Evolutionary conservation across 805 yeast genomes (phyloP).

Genomic region (Wickerhamomyces queroliae): DNA sequence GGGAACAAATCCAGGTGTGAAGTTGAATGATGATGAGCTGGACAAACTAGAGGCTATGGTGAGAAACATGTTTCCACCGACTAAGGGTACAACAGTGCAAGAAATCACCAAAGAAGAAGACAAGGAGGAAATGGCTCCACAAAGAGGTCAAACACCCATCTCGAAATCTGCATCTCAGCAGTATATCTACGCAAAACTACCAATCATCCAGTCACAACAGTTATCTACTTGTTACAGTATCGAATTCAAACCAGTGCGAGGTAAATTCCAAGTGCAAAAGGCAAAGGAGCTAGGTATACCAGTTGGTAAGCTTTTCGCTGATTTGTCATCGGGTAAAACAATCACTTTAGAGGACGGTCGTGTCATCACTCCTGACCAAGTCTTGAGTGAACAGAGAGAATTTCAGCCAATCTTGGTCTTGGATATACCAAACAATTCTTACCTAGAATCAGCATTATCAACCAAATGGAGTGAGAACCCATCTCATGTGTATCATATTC

Average conservation of each 20-base stretch:
- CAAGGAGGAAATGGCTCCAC: constrained; percentile 8
- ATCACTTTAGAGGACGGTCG: constrained; percentile 57
- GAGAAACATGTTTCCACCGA: constrained; percentile 52
- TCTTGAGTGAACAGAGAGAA: constrained; percentile 52
- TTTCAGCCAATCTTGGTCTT: constrained; percentile 61
- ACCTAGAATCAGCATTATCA: constrained; percentile 31
- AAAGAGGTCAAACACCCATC: too few relatives aligned
- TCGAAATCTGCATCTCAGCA: too few relatives aligned
- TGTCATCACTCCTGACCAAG: constrained; percentile 60
- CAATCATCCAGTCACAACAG: constrained; percentile 14
- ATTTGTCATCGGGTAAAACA: constrained; percentile 52
- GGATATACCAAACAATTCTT: constrained; percentile 60
- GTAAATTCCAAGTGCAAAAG: constrained; percentile 61
- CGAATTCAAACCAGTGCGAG: constrained; percentile 61
- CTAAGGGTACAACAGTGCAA: too few relatives aligned
- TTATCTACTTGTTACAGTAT: constrained; percentile 63
- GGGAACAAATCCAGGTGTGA: constrained; percentile 13
- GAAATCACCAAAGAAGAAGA: constrained; percentile 31
- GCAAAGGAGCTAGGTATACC: constrained; percentile 70
- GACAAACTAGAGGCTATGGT: constrained; percentile 25
- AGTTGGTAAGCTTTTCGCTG: constrained; percentile 51
- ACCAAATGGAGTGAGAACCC: constrained; percentile 28
- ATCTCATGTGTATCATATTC: constrained; percentile 65
- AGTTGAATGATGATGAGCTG: background rate
- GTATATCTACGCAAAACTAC: constrained; percentile 31